A percentile compares a stretch with the other conserved stretches of the same genome.
Evolutionary conservation across 768 basidiomycete species (phyloP).

Genomic region (Tylopilus felleus): DNA sequence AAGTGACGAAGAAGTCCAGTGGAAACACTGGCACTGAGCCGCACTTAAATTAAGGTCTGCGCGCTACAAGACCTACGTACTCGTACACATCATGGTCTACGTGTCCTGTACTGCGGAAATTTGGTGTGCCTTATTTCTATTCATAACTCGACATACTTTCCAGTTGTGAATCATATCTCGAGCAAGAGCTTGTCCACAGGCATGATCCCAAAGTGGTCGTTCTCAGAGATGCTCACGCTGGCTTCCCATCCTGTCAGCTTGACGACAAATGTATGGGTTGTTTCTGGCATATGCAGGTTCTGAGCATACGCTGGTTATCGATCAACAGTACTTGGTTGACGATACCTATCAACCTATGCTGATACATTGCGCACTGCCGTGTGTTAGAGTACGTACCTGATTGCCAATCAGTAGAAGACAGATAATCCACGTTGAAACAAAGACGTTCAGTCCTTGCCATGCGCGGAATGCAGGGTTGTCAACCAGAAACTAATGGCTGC

Average conservation of each 20-base stretch:
- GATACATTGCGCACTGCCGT: not conserved
- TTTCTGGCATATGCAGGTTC: not conserved
- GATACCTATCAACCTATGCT: no score
- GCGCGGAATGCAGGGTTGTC: not conserved
- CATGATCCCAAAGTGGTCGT: no score
- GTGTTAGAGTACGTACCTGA: not conserved
- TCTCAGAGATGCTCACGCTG: not conserved
- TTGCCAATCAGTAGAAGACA: not conserved
- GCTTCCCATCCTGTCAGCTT: no score
- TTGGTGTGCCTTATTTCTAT: not conserved
- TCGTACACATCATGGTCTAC: constrained; percentile 11
- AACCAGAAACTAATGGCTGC: not conserved
- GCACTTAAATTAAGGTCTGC: constrained; percentile 2
- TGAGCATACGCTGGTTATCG: no score
- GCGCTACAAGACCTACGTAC: constrained; percentile 7
- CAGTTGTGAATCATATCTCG: not conserved
- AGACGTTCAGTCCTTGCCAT: not conserved
- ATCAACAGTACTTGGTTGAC: no score
- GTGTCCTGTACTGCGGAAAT: constrained; percentile 13
- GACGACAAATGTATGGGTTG: no score
- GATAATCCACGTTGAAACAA: not conserved
- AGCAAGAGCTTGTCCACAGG: not conserved
- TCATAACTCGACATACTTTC: not conserved
- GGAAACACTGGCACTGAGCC: not conserved
- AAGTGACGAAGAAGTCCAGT: not conserved